Conservation (phyloP, 1,284 basidiomycete genomes). For the Trichosporon asahii region DNA sequence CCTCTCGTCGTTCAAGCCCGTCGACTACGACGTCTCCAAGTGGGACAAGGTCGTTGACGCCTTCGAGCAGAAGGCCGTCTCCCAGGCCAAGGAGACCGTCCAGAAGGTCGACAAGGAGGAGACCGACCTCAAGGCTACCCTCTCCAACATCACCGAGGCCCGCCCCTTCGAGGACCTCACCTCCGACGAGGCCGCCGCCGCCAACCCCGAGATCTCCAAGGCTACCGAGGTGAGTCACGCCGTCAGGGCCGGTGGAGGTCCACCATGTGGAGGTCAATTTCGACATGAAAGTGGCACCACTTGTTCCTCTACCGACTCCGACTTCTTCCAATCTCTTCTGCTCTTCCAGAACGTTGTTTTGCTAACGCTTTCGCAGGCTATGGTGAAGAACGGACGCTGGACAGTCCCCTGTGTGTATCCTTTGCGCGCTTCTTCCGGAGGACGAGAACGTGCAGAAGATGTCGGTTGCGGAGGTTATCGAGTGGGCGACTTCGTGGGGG, state of each 20-base stretch:
- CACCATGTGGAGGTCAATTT: not conserved
- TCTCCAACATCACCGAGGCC: slow-evolving; percentile 96
- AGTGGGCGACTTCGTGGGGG: too few species aligned
- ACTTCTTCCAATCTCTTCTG: not conserved
- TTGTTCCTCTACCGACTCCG: not conserved
- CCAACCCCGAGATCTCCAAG: slow-evolving; percentile 87
- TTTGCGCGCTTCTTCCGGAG: too few species aligned
- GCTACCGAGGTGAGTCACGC: slow-evolving; percentile 57
- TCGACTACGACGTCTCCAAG: slow-evolving; percentile 88
- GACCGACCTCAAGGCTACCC: slow-evolving; percentile 85
- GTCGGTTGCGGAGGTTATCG: too few species aligned
- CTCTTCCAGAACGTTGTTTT: not conserved
- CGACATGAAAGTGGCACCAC: too few species aligned
- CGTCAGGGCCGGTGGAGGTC: not conserved
- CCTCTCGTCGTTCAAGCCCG: slow-evolving; percentile 85
- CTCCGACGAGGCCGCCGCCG: slow-evolving; percentile 84
- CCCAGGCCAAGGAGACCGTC: slow-evolving; percentile 85
- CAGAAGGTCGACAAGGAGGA: slow-evolving; percentile 90
- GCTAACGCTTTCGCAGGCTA: slow-evolving; percentile 62
- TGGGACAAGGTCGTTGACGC: slow-evolving; percentile 95
- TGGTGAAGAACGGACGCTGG: slow-evolving; percentile 99
- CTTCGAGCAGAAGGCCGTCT: slow-evolving; percentile 94
- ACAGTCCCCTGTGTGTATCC: slow-evolving; percentile 68
- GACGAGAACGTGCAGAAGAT: too few species aligned
- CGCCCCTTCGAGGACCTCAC: slow-evolving; percentile 97